Conservation (phyloP, 2,329 filamentous ascomycete species). For the Cladorrhinum sp. region DNA sequence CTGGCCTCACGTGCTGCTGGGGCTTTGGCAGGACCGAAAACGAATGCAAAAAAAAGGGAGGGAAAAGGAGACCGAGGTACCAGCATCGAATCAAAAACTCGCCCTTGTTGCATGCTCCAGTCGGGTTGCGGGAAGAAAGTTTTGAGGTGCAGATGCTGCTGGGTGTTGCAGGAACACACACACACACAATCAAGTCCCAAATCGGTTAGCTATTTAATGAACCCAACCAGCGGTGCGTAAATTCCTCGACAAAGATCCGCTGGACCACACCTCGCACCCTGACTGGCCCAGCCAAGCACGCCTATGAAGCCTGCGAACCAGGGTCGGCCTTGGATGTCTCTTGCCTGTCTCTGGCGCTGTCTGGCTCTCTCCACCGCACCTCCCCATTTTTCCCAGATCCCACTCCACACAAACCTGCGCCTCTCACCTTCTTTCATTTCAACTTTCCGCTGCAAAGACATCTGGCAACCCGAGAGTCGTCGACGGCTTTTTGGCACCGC, state of each 20-base stretch:
- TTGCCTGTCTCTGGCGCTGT: neutral
- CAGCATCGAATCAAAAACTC: neutral
- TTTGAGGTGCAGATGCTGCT: neutral
- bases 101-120: neutral
- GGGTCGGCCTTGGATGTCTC: slow-evolving; percentile 13
- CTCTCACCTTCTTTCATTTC: slow-evolving; percentile 15
- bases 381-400: slow-evolving; percentile 25
- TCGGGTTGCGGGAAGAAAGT: neutral
- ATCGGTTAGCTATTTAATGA: neutral
- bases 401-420: slow-evolving; percentile 17
- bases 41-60: neutral
- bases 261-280: slow-evolving; percentile 17
- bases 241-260: slow-evolving; percentile 11
- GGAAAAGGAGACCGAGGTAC: neutral
- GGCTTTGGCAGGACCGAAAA: neutral
- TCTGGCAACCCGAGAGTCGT: slow-evolving; percentile 3
- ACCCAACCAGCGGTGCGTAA: slow-evolving; percentile 13
- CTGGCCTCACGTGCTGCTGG: neutral
- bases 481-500: neutral
- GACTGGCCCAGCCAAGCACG: slow-evolving; percentile 15
- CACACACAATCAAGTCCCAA: neutral
- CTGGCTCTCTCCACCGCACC: slow-evolving; percentile 17
- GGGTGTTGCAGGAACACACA: slow-evolving; percentile 5
- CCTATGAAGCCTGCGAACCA: slow-evolving; percentile 9
- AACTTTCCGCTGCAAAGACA: slow-evolving; percentile 6